A percentile compares a stretch with the other conserved stretches of the same genome.
phyloP scores from a whole-genome alignment of 179 eudicot species.

The Actinidia polygama region DNA sequence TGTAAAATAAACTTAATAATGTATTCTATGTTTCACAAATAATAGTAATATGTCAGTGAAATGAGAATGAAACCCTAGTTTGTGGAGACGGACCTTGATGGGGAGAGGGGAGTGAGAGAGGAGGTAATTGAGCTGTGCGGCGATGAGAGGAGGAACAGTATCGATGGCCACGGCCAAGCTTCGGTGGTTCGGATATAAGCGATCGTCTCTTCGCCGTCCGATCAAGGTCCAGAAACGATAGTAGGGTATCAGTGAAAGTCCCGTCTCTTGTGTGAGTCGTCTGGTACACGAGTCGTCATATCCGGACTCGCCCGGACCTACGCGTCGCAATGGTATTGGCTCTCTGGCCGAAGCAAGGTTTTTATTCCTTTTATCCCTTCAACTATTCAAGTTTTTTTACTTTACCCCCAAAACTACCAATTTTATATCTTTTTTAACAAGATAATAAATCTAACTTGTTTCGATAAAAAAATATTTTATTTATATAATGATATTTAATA shows the following conservation, averaged over 20 bases:
- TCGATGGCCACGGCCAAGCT: slow-evolving; percentile 60
- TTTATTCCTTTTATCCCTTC: too few relatives aligned
- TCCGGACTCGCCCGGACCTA: neutral
- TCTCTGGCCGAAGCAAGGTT: too few relatives aligned
- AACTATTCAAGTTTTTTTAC: too few relatives aligned
- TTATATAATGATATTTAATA: too few relatives aligned
- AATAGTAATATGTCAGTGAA: neutral
- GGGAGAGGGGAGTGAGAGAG: slow-evolving; percentile 67
- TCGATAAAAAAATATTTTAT: too few relatives aligned
- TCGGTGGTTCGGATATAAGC: neutral
- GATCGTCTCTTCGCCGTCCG: neutral
- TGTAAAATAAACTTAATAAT: neutral
- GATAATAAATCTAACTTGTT: too few relatives aligned
- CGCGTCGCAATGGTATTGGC: neutral
- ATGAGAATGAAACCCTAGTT: slow-evolving; percentile 24
- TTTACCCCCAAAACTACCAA: too few relatives aligned
- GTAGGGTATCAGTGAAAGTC: neutral
- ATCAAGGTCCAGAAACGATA: neutral
- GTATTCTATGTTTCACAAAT: neutral
- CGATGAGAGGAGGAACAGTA: slow-evolving; percentile 69
- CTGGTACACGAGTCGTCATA: too few relatives aligned
- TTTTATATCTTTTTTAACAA: too few relatives aligned
- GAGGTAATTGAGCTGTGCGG: slow-evolving; percentile 78
- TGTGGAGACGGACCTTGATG: slow-evolving; percentile 54
- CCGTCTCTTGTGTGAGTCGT: neutral